Conservation (phyloP, 2,329 filamentous ascomycete genomes). For the Neonectria faginata region DNA sequence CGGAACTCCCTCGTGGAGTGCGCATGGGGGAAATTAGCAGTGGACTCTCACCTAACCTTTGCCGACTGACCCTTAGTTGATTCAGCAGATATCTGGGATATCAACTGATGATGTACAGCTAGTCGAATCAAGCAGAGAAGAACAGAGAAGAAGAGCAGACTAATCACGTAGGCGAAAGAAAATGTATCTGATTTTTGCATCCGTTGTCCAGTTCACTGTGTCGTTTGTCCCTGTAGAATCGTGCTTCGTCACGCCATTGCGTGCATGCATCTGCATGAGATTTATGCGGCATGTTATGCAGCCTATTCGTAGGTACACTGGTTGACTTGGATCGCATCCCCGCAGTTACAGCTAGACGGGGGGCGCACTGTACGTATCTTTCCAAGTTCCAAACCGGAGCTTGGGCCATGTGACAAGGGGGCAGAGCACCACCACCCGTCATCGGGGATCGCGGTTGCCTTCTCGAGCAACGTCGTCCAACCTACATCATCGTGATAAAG, state of each 20-base stretch:
- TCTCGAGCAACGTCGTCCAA: conserved; percentile 29
- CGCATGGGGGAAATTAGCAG: conserved; percentile 11
- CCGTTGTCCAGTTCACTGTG: neutral
- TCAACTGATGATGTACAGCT: conserved; percentile 30
- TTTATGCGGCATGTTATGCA: conserved; percentile 33
- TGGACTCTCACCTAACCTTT: conserved; percentile 23
- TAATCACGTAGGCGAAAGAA: conserved; percentile 45
- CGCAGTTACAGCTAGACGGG: conserved; percentile 3
- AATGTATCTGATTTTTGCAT: conserved; percentile 34
- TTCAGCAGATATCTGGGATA: conserved; percentile 12
- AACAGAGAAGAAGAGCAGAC: conserved; percentile 32
- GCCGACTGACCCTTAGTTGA: conserved; percentile 28
- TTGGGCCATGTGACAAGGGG: conserved; percentile 42
- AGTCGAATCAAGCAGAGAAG: conserved; percentile 9
- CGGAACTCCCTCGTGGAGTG: conserved; percentile 1
- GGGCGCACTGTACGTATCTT: conserved; percentile 4
- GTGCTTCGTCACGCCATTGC: conserved; percentile 16
- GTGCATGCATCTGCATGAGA: conserved; percentile 29
- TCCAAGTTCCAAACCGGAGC: conserved; percentile 29
- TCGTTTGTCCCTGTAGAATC: neutral
- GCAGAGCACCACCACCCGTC: conserved; percentile 23
- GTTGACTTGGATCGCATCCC: neutral
- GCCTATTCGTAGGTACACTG: neutral
- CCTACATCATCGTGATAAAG: conserved; percentile 20
- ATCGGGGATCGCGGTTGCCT: conserved; percentile 27